Base-by-base conservation (phyloP, 2,329 filamentous ascomycete species). In the Xylaria hypoxylon region DNA sequence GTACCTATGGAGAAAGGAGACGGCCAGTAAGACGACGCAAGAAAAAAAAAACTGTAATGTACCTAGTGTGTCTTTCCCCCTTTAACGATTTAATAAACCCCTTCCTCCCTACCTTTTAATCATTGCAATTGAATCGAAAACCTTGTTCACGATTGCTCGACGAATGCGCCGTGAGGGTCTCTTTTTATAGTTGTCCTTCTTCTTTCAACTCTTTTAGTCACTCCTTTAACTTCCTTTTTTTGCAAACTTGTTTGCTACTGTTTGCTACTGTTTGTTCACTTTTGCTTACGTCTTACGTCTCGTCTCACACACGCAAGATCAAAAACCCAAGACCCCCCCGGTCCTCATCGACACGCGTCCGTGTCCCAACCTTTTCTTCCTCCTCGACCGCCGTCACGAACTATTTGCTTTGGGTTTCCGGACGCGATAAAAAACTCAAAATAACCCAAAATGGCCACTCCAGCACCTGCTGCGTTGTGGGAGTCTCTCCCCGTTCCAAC, bases 401-500 rank as follows among this genome's bases (percentile, higher is more conserved):
- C 42, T 31, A 26, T 42, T 42, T 6, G 40, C 3, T 56, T 22
- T 35, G 24, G 22, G 26, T 45, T 55, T 38, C 8, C 45, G 31
- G 53, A 45, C 33, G 19, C 24, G 2, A 58, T 31, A 22, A 38
- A 6, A n/a, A n/a, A n/a, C n/a, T n/a, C n/a, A n/a, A n/a, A n/a
- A n/a, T n/a, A n/a, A 31, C 57, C 33, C 65, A 72, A 62, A 56
- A 77, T 76, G 75, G 71, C 74, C 51, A 68, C 71, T 56, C 56
- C 72, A 17, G 64, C 71, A 69, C 78, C 82, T 62, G 77, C 82
- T 66, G 80, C 81, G 69, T 82, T 86, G 71, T 84, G 81, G 80
- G 83, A 86, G 77, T 81, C 86, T 74, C 75, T 89, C 68, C 86
- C 92, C 78, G 79, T 89, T 72, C 95, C 95, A 63, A 93, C 93